A percentile compares a stretch with the other conserved stretches of the same genome.
Evolutionary conservation across 2,329 filamentous ascomycete genomes (phyloP).

Genomic region (Dissoconium aciculare): DNA sequence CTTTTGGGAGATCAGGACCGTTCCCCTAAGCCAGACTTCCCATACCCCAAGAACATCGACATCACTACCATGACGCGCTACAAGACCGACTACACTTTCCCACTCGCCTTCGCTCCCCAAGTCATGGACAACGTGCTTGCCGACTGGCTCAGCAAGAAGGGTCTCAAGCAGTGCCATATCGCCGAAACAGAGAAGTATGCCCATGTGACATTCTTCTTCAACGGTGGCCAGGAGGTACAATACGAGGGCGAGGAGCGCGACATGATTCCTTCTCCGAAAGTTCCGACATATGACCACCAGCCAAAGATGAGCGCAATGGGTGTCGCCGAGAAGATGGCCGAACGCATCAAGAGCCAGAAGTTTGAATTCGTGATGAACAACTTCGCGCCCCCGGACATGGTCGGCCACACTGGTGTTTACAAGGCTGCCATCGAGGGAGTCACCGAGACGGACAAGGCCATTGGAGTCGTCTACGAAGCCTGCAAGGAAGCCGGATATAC

Average conservation of each 20-base stretch:
- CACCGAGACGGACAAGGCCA: slow-evolving; percentile 80
- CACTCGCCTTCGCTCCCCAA: slow-evolving; percentile 84
- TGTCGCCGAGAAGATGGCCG: slow-evolving; percentile 77
- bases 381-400: slow-evolving; percentile 98
- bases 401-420: slow-evolving; percentile 95
- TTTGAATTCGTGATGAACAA: slow-evolving; percentile 99
- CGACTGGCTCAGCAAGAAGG: slow-evolving; percentile 85
- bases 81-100: slow-evolving; percentile 87
- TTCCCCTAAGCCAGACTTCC: slow-evolving; percentile 77
- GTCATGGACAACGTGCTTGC: slow-evolving; percentile 96
- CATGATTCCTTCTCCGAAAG: slow-evolving; percentile 86
- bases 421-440: slow-evolving; percentile 79
- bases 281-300: slow-evolving; percentile 86
- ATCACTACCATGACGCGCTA: slow-evolving; percentile 98
- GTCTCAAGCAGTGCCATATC: slow-evolving; percentile 82
- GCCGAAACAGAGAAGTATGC: slow-evolving; percentile 99
- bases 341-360: slow-evolving; percentile 68
- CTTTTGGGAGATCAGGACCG: slow-evolving; percentile 84
- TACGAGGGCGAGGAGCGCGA: slow-evolving; percentile 87
- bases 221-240: slow-evolving; percentile 92
- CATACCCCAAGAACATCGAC: slow-evolving; percentile 74
- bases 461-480: slow-evolving; percentile 78
- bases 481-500: slow-evolving; percentile 90
- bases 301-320: slow-evolving; percentile 90
- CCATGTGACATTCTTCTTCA: slow-evolving; percentile 99